Evolutionary conservation across 2,329 filamentous ascomycete genomes (phyloP).

Genomic region (Alternaria atra): DNA sequence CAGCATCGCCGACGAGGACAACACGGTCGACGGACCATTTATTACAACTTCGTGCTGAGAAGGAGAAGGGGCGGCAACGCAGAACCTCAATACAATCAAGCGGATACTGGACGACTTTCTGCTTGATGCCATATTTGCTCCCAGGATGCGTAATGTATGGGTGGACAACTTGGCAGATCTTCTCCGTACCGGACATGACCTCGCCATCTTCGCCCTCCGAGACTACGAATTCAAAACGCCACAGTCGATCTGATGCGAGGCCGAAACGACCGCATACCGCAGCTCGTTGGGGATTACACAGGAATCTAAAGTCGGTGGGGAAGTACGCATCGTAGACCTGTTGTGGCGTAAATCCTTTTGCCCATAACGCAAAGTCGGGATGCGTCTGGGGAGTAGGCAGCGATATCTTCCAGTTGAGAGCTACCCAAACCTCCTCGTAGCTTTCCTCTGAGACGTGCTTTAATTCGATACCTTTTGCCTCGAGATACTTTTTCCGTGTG

Average conservation of each 20-base stretch:
- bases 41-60: constrained; percentile 4
- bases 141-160: not conserved
- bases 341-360: not conserved
- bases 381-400: not conserved
- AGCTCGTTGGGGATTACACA: not conserved
- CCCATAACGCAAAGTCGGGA: not conserved
- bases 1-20: constrained; percentile 14
- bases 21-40: not conserved
- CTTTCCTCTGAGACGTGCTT: not conserved
- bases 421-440: not conserved
- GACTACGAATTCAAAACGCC: not conserved
- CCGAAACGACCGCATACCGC: constrained; percentile 4
- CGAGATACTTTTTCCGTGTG: constrained; percentile 3
- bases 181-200: not conserved
- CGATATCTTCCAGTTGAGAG: not conserved
- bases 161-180: not conserved
- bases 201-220: not conserved
- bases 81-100: constrained; percentile 6
- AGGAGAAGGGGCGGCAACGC: constrained; percentile 1
- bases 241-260: not conserved
- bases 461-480: not conserved
- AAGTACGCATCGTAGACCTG: not conserved
- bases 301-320: not conserved
- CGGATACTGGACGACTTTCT: not conserved
- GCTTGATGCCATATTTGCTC: not conserved